Evolutionary conservation across 192 early-diverging fungal species (phyloP), one percentile per base, ranked within the genome.

Genomic region (Mycoemilia scoparia): DNA sequence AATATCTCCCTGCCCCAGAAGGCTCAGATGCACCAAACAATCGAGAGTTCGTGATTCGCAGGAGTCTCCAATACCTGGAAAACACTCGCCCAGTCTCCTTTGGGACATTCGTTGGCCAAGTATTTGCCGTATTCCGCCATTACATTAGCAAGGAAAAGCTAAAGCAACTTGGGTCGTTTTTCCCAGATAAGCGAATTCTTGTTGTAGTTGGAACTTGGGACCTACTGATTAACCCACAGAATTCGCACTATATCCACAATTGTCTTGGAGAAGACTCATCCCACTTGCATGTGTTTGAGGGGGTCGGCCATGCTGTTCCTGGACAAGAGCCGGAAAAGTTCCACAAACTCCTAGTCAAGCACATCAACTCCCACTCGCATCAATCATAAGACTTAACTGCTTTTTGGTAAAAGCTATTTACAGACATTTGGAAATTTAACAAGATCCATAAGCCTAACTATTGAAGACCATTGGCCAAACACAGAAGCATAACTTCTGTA

Each of bases 51-150:
- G 54, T 51, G 26, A 46, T 45, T 1, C 17, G 34, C 19, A 46
- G 48, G 14, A 53, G 48, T 5, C 32, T 57, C 11, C 32, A 54
- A n/a, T 29, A 34, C 24, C 49, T 49, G 10, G 45, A 43, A 43
- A 53, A 63, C 39, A 42, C 52, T 1, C 39, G 35, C 14, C 60
- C 60, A 5, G 57, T 57, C 49, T 34, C 60, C 21, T 45, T 63
- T 24, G 14, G 24, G 16, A 14, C 34, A 2, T 57, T 63, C 19
- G 9, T 63, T 7, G 49, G 49, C 17, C 60, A 63, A 30, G 43
- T 57, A 18, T 41, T 49, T 7, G 30, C 29, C 2, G 54, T 63
- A n/a, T 52, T 55, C 37, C 40, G 60, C 23, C 60, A 63, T 32
- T 57, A 57, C 30, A 50, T 63, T 21, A 42, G 50, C 19, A 49